Percentiles rank a stretch among this genome's conserved stretches.
Conservation (phyloP, 768 basidiomycete species). For the Favolaschia claudopus region DNA sequence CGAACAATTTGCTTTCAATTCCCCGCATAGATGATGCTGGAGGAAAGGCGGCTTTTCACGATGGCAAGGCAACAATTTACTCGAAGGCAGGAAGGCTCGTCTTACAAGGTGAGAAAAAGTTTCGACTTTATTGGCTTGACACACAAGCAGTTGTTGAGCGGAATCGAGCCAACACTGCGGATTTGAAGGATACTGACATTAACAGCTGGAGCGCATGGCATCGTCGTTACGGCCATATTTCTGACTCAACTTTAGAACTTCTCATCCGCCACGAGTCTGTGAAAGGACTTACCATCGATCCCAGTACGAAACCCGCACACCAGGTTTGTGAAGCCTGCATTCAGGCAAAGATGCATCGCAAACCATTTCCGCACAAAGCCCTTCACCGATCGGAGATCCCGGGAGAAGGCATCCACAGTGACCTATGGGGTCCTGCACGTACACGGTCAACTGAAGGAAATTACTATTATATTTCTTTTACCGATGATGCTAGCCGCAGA, state of each 20-base stretch:
- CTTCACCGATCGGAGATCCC: background rate
- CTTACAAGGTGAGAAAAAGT: background rate
- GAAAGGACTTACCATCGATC: slow-evolving; percentile 4
- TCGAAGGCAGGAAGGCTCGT: background rate
- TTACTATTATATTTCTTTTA: background rate
- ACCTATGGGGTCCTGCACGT: slow-evolving; percentile 6
- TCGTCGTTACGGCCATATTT: background rate
- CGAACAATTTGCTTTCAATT: slow-evolving; percentile 4
- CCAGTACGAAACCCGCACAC: background rate
- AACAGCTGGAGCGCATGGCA: background rate
- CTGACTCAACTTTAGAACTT: background rate
- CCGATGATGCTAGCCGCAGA: slow-evolving; percentile 21
- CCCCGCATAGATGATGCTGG: background rate
- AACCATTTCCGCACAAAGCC: slow-evolving; percentile 7
- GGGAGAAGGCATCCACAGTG: slow-evolving; percentile 12
- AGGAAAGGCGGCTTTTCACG: background rate
- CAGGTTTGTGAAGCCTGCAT: slow-evolving; percentile 4
- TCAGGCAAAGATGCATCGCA: slow-evolving; percentile 7
- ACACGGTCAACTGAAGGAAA: background rate
- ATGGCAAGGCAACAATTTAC: background rate
- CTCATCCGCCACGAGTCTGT: background rate
- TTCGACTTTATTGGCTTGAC: slow-evolving; percentile 1
- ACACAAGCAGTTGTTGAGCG: background rate
- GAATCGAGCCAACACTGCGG: background rate
- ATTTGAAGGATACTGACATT: background rate